A percentile compares a stretch with the other conserved stretches of the same genome.
Evolutionary conservation across 768 basidiomycete genomes (phyloP).

Genomic region (Leccinum rimulosum): DNA sequence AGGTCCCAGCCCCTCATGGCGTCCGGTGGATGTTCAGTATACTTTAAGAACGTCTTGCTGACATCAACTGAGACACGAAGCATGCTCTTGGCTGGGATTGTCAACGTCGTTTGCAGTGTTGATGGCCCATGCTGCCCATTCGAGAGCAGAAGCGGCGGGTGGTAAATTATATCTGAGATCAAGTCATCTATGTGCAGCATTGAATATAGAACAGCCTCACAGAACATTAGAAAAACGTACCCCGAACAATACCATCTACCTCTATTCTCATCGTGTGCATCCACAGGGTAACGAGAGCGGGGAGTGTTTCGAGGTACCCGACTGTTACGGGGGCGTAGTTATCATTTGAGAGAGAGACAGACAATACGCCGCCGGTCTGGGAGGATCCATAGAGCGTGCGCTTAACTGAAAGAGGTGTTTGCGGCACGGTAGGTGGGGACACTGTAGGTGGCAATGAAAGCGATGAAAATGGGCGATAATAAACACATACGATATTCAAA

Average conservation of each 20-base stretch:
- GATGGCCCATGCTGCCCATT: constrained; percentile 43
- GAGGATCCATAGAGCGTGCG: constrained; percentile 72
- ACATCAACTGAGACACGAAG: constrained; percentile 70
- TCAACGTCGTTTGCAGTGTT: constrained; percentile 68
- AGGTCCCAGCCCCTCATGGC: constrained; percentile 95
- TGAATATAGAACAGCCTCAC: neutral
- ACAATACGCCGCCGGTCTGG: constrained; percentile 75
- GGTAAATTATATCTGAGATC: constrained; percentile 63
- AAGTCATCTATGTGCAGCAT: constrained; percentile 48
- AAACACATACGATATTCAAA: constrained; percentile 59
- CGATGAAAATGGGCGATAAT: neutral
- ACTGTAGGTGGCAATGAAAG: constrained; percentile 29
- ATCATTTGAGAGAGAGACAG: constrained; percentile 61
- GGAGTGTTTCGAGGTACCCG: constrained; percentile 88
- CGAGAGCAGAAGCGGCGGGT: constrained; percentile 31
- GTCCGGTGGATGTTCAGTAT: constrained; percentile 95
- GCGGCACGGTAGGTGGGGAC: constrained; percentile 35
- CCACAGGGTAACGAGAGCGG: constrained; percentile 89
- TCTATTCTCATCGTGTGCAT: constrained; percentile 68
- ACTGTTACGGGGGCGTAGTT: constrained; percentile 42
- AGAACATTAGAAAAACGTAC: constrained; percentile 33
- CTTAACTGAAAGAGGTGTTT: constrained; percentile 54
- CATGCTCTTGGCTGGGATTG: constrained; percentile 65
- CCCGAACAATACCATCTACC: constrained; percentile 44
- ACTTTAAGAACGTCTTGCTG: constrained; percentile 81